Percentiles rank a stretch among this genome's conserved stretches.
phyloP scores from a whole-genome alignment of 768 basidiomycete species.

The Zangia roseola region DNA sequence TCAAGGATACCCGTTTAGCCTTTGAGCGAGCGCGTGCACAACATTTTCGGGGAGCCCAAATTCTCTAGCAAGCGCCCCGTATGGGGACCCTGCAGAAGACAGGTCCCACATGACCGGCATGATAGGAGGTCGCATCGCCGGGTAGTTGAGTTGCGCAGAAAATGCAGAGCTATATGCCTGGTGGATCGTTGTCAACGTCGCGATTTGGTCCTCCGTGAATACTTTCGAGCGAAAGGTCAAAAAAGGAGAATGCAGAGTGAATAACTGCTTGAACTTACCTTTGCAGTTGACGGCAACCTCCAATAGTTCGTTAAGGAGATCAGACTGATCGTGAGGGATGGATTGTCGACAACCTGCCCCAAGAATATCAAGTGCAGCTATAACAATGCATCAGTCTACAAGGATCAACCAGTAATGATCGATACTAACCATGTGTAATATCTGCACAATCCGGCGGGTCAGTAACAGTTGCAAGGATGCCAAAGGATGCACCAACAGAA shows the following conservation, averaged over 20 bases:
- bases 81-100: constrained; percentile 28
- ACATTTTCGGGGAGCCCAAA: constrained; percentile 71
- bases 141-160: constrained; percentile 9
- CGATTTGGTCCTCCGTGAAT: constrained; percentile 61
- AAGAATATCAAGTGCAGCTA: constrained; percentile 59
- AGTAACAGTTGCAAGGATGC: not conserved
- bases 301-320: constrained; percentile 46
- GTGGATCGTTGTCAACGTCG: constrained; percentile 45
- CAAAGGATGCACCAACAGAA: constrained; percentile 51
- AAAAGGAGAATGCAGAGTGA: not conserved
- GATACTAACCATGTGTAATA: constrained; percentile 34
- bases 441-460: constrained; percentile 23
- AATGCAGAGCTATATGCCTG: constrained; percentile 29
- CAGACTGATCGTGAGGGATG: constrained; percentile 32
- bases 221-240: constrained; percentile 36
- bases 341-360: constrained; percentile 44
- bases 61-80: constrained; percentile 62
- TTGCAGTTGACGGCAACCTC: constrained; percentile 53
- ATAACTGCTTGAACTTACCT: constrained; percentile 51
- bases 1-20: constrained; percentile 38
- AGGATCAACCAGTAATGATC: not conserved
- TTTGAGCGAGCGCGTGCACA: constrained; percentile 65
- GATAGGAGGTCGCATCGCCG: constrained; percentile 6
- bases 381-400: constrained; percentile 23
- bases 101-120: constrained; percentile 24